Conservation (phyloP, 352 stramenopile genomes). For the Globisporangium splendens region DNA sequence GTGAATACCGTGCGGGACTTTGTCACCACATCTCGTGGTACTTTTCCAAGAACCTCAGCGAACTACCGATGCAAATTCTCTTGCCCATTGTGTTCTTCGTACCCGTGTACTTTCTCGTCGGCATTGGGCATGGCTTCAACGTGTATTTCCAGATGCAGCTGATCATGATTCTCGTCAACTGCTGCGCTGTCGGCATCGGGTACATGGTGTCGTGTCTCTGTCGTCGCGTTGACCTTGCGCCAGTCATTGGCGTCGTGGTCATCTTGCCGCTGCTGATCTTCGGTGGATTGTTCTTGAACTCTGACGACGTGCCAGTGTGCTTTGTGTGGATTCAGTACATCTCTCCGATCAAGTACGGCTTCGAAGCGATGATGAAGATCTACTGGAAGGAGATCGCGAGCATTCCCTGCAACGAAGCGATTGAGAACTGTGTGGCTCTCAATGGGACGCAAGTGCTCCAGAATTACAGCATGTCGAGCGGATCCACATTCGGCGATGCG, state of each 20-base stretch:
- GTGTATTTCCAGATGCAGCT: conserved; percentile 36
- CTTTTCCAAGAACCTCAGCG: conserved; percentile 44
- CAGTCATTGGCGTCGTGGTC: conserved; percentile 30
- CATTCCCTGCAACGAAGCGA: conserved; percentile 27
- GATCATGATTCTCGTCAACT: conserved; percentile 36
- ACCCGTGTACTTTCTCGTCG: conserved; percentile 37
- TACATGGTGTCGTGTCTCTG: conserved; percentile 43
- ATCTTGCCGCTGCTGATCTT: conserved; percentile 46
- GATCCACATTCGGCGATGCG: conserved; percentile 28
- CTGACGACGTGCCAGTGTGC: conserved; percentile 30
- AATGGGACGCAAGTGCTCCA: no score
- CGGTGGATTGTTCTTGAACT: conserved; percentile 43
- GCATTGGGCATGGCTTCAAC: conserved; percentile 29
- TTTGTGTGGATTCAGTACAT: conserved; percentile 47
- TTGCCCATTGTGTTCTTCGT: conserved; percentile 37
- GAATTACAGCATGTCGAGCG: conserved; percentile 22
- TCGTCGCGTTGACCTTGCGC: conserved; percentile 27
- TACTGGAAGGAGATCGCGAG: conserved; percentile 32
- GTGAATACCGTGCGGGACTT: conserved; percentile 33
- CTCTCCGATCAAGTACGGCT: conserved; percentile 48
- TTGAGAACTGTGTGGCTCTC: no score
- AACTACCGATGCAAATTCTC: conserved; percentile 42
- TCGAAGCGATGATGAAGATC: conserved; percentile 44
- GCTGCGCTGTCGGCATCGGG: conserved; percentile 28
- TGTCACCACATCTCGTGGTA: conserved; percentile 43